A percentile compares a stretch with the other conserved stretches of the same genome.
Conservation (phyloP, 108 stramenopile genomes). For the Cyclostephanos tholiformis region DNA sequence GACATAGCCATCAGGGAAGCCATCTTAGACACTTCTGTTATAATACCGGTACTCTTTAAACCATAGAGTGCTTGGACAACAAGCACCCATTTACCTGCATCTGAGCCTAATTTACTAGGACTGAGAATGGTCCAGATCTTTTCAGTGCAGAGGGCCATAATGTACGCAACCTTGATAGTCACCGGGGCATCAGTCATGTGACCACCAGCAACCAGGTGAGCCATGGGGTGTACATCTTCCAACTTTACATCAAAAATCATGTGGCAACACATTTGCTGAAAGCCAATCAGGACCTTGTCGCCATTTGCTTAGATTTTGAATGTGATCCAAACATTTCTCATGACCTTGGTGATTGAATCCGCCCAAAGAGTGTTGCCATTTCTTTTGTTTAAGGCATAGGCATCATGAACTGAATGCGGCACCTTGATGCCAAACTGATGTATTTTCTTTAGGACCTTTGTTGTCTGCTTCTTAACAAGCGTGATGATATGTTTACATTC, state of each 20-base stretch:
- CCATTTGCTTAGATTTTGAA: constrained; percentile 31
- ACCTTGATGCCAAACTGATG: constrained; percentile 35
- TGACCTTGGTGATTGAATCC: constrained; percentile 50
- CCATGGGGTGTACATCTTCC: no score
- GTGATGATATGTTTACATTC: no score
- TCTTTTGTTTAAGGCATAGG: constrained; percentile 34
- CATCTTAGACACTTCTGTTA: constrained; percentile 32
- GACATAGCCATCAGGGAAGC: no score
- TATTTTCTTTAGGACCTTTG: constrained; percentile 10
- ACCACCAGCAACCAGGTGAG: no score
- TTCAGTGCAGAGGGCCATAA: constrained; percentile 46
- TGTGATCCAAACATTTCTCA: constrained; percentile 46
- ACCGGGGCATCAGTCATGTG: no score
- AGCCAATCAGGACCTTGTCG: constrained; percentile 33
- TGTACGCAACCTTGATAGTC: constrained; percentile 53
- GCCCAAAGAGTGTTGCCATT: constrained; percentile 49
- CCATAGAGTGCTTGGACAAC: no score
- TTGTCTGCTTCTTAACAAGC: constrained; percentile 4
- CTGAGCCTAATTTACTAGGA: constrained; percentile 10
- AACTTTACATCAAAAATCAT: constrained; percentile 54
- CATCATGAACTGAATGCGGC: constrained; percentile 45
- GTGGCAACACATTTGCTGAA: constrained; percentile 32
- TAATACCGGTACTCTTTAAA: no score
- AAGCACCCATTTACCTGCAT: neutral
- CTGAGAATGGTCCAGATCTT: constrained; percentile 37